A percentile compares a stretch with the other conserved stretches of the same genome.
Evolutionary conservation across 2,329 filamentous ascomycete species (phyloP).

Genomic region (Blumeriella jaapii): DNA sequence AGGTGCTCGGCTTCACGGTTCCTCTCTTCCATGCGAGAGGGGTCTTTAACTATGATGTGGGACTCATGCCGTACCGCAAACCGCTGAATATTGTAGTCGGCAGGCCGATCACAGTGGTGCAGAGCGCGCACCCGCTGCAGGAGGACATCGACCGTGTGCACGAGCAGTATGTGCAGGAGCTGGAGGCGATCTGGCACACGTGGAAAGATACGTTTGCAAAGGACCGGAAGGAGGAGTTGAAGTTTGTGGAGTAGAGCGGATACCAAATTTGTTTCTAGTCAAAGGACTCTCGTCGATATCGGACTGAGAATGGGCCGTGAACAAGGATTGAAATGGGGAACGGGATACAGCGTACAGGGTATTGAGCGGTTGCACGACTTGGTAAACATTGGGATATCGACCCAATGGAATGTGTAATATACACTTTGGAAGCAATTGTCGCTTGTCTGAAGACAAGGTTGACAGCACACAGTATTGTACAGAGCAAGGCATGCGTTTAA

Average conservation of each 20-base stretch:
- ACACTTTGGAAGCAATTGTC: too few species aligned
- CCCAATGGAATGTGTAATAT: too few species aligned
- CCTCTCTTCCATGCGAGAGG: conserved; percentile 83
- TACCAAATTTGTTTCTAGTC: neutral
- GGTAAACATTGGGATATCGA: too few species aligned
- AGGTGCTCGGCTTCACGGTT: conserved; percentile 81
- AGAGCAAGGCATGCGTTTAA: too few species aligned
- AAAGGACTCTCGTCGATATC: too few species aligned
- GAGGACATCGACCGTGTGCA: conserved; percentile 75
- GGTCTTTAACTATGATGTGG: conserved; percentile 96
- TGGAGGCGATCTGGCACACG: conserved; percentile 60
- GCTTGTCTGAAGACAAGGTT: too few species aligned
- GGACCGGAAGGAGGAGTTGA: conserved; percentile 50
- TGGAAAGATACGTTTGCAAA: conserved; percentile 68
- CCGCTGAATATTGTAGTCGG: conserved; percentile 87
- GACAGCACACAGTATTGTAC: too few species aligned
- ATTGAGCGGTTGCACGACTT: too few species aligned
- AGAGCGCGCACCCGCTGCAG: conserved; percentile 52
- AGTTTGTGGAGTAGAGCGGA: conserved; percentile 44
- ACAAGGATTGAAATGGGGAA: too few species aligned
- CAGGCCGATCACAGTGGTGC: conserved; percentile 59
- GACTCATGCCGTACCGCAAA: conserved; percentile 83
- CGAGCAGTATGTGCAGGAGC: conserved; percentile 62
- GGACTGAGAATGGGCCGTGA: too few species aligned
- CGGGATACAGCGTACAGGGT: too few species aligned